Evolutionary conservation across 1,284 basidiomycete genomes (phyloP).

Genomic region (Sparassis latifolia): DNA sequence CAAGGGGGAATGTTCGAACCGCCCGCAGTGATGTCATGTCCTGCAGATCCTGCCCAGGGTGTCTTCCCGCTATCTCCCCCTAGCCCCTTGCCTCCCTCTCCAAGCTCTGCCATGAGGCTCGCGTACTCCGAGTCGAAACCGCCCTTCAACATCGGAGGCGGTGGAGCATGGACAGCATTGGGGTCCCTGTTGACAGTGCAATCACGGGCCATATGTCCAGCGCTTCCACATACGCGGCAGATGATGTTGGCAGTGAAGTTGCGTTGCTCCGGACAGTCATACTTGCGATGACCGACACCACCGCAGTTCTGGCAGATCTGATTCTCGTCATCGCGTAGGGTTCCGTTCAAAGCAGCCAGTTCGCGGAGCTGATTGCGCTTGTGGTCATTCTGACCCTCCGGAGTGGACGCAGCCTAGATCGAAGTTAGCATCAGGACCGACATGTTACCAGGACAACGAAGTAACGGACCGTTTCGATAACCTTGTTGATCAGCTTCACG

Average conservation of each 20-base stretch:
- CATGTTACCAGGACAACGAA: neutral
- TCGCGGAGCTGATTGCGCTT: slow-evolving; percentile 99
- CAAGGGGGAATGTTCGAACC: slow-evolving; percentile 80
- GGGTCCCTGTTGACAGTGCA: slow-evolving; percentile 83
- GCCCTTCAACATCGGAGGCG: slow-evolving; percentile 43
- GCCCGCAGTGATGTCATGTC: slow-evolving; percentile 71
- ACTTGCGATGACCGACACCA: slow-evolving; percentile 91
- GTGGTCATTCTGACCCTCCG: slow-evolving; percentile 99
- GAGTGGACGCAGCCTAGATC: slow-evolving; percentile 88
- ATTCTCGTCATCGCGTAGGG: slow-evolving; percentile 98
- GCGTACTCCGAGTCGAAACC: slow-evolving; percentile 98
- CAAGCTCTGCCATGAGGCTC: slow-evolving; percentile 95
- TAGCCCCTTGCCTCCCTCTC: slow-evolving; percentile 68
- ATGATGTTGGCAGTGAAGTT: slow-evolving; percentile 98
- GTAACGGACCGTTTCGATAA: slow-evolving; percentile 89
- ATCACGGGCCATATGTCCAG: slow-evolving; percentile 95
- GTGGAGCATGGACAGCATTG: slow-evolving; percentile 36
- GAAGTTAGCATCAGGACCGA: slow-evolving; percentile 7
- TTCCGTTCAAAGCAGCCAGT: slow-evolving; percentile 96
- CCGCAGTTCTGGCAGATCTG: slow-evolving; percentile 99
- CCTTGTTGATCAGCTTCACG: slow-evolving; percentile 93
- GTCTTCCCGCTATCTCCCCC: slow-evolving; percentile 49
- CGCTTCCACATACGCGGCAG: slow-evolving; percentile 92
- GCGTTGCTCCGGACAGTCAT: slow-evolving; percentile 93
- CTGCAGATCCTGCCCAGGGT: slow-evolving; percentile 57